A percentile compares a stretch with the other conserved stretches of the same genome.
phyloP scores from a whole-genome alignment of 2,329 filamentous ascomycete species.

The Rachicladosporium sp. region DNA sequence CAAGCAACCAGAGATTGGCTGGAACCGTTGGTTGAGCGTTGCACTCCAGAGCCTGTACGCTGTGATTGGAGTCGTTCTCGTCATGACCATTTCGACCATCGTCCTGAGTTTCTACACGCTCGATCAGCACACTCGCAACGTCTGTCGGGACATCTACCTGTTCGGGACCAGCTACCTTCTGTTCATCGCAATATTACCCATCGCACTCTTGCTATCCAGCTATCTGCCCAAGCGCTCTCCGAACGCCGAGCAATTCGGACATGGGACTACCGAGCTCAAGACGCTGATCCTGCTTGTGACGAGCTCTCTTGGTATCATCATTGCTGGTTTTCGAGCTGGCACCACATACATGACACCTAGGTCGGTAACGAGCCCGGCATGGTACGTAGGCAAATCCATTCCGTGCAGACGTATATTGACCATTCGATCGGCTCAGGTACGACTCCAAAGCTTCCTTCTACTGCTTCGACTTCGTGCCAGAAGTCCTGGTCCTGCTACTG shows the following conservation, averaged over 20 bases:
- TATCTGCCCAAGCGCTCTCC: constrained; percentile 5
- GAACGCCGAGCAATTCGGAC: constrained; percentile 4
- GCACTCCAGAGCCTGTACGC: constrained; percentile 8
- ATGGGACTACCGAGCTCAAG: constrained; percentile 9
- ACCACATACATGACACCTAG: constrained; percentile 15
- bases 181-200: constrained; percentile 13
- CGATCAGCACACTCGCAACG: constrained; percentile 6
- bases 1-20: constrained; percentile 18
- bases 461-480: constrained; percentile 17
- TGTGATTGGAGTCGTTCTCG: constrained; percentile 9
- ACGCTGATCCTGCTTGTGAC: constrained; percentile 11
- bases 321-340: constrained; percentile 17
- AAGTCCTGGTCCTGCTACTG: constrained; percentile 20
- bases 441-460: constrained; percentile 19
- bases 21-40: constrained; percentile 10
- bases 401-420: no score
- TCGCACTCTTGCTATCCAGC: constrained; percentile 11
- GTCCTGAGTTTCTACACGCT: constrained; percentile 19
- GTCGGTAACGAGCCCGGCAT: constrained; percentile 16
- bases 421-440: constrained; percentile 7
- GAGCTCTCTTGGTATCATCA: constrained; percentile 9
- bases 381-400: constrained; percentile 5
- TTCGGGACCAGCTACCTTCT: constrained; percentile 14
- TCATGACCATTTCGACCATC: constrained; percentile 20
- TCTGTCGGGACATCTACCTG: constrained; percentile 11